Base-by-base conservation (phyloP, 495 filamentous ascomycete genomes). In the Hypoxylon perforatum region DNA sequence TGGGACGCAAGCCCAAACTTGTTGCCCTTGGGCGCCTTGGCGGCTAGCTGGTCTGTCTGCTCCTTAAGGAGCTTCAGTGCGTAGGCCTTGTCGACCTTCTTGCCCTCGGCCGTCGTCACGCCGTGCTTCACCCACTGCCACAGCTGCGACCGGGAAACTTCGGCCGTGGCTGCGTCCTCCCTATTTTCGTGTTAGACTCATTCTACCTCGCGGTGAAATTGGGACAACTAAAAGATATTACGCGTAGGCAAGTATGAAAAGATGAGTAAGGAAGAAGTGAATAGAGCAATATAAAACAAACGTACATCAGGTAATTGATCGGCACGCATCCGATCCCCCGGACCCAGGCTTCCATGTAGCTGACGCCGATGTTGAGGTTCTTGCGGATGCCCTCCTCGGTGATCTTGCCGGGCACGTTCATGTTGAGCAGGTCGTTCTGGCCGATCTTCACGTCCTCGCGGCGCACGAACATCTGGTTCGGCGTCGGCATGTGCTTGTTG, bases 301-400 rank as follows among this genome's bases (percentile, higher is more conserved):
- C 81, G 50, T 72, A 89, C 95, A 99, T 99, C n/a, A 99, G 82
- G 77, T 90, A 96, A 83, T 99, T 97, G 80, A 99, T 97, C 17
- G 95, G 96, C 57, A 99, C 93, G 68, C 95, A 99, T 36, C 95
- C 95, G 33, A 98, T 85, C 15, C 93, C 95, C 58, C 92, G 90
- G 28, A 98, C 84, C 95, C 95, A 99, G 65, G 92, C 94, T 79
- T 99, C 95, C 94, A 98, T 99, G 79, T 99, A 99, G 53, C 90
- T 89, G 1, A 99, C 87, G 18, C 96, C 95, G 73, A 99, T 98
- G 78, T 92, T 94, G 53, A 99, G 83, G 81, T 99, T 99, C 88
- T 97, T 97, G 72, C 93, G 88, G 82, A 99, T 97, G 55, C 95
- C 95, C 7, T 89, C 92, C 79, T 98, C 96, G 68, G 96, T 97